phyloP scores from a whole-genome alignment of 2,329 filamentous ascomycete genomes.

The Fusarium fracticaudum region DNA sequence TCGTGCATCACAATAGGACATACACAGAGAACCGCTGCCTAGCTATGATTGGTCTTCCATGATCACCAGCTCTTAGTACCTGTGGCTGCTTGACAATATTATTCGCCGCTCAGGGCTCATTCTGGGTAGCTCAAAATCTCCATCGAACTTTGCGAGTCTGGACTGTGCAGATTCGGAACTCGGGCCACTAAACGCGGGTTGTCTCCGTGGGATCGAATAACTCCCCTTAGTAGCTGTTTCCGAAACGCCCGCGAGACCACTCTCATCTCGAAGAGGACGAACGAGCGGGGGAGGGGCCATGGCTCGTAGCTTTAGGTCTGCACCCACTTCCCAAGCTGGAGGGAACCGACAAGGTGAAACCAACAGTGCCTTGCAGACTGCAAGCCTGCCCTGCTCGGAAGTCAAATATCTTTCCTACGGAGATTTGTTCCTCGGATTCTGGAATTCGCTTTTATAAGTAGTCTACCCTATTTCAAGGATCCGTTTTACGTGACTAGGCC shows the following conservation, averaged over 20 bases:
- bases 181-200: not conserved
- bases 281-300: not conserved
- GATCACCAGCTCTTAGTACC: no score
- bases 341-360: not conserved
- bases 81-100: not conserved
- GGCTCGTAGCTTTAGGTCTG: not conserved
- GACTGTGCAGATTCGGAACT: not conserved
- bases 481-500: rapidly evolving
- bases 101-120: not conserved
- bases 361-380: not conserved
- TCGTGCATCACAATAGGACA: no score
- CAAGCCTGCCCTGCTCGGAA: not conserved
- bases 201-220: not conserved
- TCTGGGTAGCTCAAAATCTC: not conserved
- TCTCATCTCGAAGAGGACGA: not conserved
- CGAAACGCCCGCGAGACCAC: no score
- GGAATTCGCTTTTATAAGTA: not conserved
- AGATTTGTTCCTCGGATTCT: no score
- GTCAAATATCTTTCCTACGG: no score
- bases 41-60: no score
- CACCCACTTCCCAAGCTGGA: not conserved
- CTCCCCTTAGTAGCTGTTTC: not conserved
- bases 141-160: not conserved
- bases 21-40: not conserved
- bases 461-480: no score